phyloP scores from a whole-genome alignment of 768 basidiomycete genomes.

The Brasilioporus rufonigricans region DNA sequence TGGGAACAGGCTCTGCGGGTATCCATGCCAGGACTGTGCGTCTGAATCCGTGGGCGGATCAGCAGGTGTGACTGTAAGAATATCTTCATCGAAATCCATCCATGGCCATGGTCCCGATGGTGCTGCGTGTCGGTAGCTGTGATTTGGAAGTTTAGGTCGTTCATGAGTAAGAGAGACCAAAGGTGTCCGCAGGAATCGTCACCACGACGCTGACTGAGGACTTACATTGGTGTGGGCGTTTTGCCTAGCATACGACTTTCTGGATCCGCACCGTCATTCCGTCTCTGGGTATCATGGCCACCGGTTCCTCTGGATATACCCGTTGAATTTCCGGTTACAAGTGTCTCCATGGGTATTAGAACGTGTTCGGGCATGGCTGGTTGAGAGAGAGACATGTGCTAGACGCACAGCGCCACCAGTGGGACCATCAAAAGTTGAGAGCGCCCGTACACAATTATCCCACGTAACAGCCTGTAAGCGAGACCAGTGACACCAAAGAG shows the following conservation, averaged over 20 bases:
- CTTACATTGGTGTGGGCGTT: constrained; percentile 25
- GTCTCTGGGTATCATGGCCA: not conserved
- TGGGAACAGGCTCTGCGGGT: constrained; percentile 29
- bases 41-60: not conserved
- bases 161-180: not conserved
- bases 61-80: not conserved
- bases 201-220: not conserved
- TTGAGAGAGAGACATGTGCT: not conserved
- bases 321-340: not conserved
- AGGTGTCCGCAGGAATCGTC: not conserved
- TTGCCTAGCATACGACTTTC: constrained; percentile 4
- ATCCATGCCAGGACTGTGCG: constrained; percentile 18
- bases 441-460: constrained; percentile 12
- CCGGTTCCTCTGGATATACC: not conserved
- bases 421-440: too few relatives aligned
- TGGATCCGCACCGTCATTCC: not conserved
- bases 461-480: not conserved
- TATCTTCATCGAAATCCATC: constrained; percentile 37
- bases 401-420: not conserved
- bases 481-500: too few relatives aligned
- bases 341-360: constrained; percentile 19
- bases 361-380: constrained; percentile 17
- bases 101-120: constrained; percentile 44
- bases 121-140: constrained; percentile 36
- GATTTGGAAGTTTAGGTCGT: not conserved